Evolutionary conservation across 2,329 filamentous ascomycete species (phyloP).

Genomic region (Sclerotinia sclerotiorum): DNA sequence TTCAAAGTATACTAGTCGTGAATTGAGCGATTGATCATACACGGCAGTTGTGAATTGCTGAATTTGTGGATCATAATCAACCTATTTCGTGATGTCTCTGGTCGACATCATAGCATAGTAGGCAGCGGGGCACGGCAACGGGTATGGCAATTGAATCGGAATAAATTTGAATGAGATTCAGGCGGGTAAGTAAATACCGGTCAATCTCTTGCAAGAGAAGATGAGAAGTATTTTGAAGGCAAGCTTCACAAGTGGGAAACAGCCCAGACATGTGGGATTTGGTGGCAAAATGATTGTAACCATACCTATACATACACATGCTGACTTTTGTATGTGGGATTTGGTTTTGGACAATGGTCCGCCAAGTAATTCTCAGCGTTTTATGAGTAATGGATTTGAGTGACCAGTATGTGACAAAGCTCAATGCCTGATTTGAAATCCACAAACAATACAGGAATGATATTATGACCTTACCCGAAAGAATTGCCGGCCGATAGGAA

Average conservation of each 20-base stretch:
- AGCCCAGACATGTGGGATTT: background rate
- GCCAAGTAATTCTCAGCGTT: background rate
- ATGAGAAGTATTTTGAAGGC: background rate
- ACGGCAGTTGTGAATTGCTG: slow-evolving; percentile 8
- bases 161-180: background rate
- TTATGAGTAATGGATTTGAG: background rate
- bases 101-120: background rate
- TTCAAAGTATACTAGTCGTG: background rate
- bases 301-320: background rate
- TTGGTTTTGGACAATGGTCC: background rate
- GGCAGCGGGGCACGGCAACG: background rate
- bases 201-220: too few species aligned
- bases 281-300: too few species aligned
- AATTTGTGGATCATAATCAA: background rate
- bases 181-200: too few species aligned
- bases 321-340: background rate
- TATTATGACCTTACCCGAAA: background rate
- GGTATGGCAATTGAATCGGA: background rate
- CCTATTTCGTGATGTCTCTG: background rate
- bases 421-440: background rate
- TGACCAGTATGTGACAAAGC: background rate
- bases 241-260: background rate
- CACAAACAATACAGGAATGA: background rate
- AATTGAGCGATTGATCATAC: background rate
- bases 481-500: background rate